phyloP scores from a whole-genome alignment of 164 flowering plant genomes.

The Houttuynia cordata region DNA sequence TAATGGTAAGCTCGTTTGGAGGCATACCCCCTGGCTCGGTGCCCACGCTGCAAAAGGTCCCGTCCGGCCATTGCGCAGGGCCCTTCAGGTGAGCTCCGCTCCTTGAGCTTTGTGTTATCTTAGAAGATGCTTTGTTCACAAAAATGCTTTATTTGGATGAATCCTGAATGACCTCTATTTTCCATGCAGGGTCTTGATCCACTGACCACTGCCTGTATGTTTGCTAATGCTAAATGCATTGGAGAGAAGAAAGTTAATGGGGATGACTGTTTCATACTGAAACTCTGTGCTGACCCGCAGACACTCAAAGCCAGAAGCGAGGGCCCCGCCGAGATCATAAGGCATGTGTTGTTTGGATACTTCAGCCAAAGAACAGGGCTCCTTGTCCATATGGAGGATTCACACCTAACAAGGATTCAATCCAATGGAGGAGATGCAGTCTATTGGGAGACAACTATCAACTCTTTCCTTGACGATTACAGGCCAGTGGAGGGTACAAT shows the following conservation, averaged over 20 bases:
- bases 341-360: conserved; percentile 63
- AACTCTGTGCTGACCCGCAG: conserved; percentile 52
- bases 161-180: conserved; percentile 2
- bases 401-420: conserved; percentile 66
- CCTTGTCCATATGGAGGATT: conserved; percentile 60
- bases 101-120: background rate
- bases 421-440: conserved; percentile 55
- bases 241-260: conserved; percentile 60
- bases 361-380: conserved; percentile 71
- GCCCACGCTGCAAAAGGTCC: conserved; percentile 74
- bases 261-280: conserved; percentile 68
- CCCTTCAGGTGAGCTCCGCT: conserved; percentile 41
- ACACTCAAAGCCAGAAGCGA: conserved; percentile 61
- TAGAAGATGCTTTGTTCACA: background rate
- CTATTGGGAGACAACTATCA: conserved; percentile 83
- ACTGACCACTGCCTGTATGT: conserved; percentile 56
- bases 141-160: background rate
- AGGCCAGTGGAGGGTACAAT: conserved; percentile 62
- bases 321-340: conserved; percentile 63
- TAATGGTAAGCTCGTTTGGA: conserved; percentile 63
- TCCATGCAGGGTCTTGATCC: conserved; percentile 62
- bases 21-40: conserved; percentile 69
- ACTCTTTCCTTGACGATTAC: conserved; percentile 58
- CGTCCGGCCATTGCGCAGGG: conserved; percentile 58
- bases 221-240: conserved; percentile 48